phyloP scores from a whole-genome alignment of 176 grass and related monocot species.

The Guadua angustifolia region DNA sequence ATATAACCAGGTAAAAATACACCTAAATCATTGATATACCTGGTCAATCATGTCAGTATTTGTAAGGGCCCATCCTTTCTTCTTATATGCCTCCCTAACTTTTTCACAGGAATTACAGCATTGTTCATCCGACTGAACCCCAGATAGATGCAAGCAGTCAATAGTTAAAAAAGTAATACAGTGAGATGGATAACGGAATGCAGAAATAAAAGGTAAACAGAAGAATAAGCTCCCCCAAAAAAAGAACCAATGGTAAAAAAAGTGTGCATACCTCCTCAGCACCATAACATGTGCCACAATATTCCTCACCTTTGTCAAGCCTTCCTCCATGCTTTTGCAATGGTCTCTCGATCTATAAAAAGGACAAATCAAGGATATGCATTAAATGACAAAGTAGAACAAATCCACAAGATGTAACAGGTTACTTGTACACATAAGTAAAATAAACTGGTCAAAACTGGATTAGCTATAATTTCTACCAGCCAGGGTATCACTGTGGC shows the following conservation, averaged over 20 bases:
- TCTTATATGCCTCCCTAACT: slow-evolving; percentile 92
- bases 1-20: slow-evolving; percentile 19
- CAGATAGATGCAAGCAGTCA: slow-evolving; percentile 16
- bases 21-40: slow-evolving; percentile 55
- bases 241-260: background rate
- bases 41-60: slow-evolving; percentile 91
- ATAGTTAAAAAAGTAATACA: slow-evolving; percentile 32
- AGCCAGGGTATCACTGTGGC: background rate
- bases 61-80: slow-evolving; percentile 93
- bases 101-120: slow-evolving; percentile 99
- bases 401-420: background rate
- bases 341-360: slow-evolving; percentile 84
- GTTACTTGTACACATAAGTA: background rate
- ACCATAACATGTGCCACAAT: slow-evolving; percentile 98
- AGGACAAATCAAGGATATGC: slow-evolving; percentile 20
- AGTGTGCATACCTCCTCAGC: slow-evolving; percentile 64
- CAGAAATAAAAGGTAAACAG: slow-evolving; percentile 17
- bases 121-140: slow-evolving; percentile 81
- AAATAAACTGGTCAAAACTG: background rate
- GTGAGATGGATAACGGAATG: background rate
- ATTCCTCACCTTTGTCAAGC: slow-evolving; percentile 82
- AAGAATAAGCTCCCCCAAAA: background rate
- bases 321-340: slow-evolving; percentile 97
- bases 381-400: slow-evolving; percentile 29
- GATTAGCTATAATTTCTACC: background rate